These are phyloP conservation scores for Colletotrichum sidae DNA, from an alignment of 2,329 filamentous ascomycete genomes.

Conservation along the genomic window DNA sequence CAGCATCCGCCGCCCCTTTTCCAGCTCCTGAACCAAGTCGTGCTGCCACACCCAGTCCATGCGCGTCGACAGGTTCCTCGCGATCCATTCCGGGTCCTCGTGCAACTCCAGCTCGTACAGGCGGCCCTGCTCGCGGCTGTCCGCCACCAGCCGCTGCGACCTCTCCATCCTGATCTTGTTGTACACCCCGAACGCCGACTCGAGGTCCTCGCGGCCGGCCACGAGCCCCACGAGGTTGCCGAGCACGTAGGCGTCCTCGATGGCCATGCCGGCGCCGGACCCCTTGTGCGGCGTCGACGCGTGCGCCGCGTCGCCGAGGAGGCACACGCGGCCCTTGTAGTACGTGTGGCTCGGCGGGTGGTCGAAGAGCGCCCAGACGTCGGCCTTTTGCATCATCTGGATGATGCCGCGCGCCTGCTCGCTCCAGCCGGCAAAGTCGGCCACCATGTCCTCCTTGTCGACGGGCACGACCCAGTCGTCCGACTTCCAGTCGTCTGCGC, in stretches of 20 bases:
- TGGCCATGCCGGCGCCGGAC: conserved; percentile 40
- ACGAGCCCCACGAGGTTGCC: conserved; percentile 27
- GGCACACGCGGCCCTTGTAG: conserved; percentile 37
- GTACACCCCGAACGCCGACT: conserved; percentile 36
- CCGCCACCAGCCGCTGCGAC: conserved; percentile 21
- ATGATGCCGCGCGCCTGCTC: conserved; percentile 18
- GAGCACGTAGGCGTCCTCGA: conserved; percentile 43
- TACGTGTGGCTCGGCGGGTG: conserved; percentile 36
- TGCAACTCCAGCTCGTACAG: conserved; percentile 34
- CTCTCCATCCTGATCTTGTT: conserved; percentile 26
- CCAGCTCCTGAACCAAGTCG: conserved; percentile 23
- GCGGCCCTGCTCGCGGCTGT: conserved; percentile 25
- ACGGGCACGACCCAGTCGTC: conserved; percentile 30
- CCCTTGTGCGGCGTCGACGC: conserved; percentile 42
- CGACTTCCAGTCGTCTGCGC: conserved; percentile 22
- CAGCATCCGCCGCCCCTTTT: conserved; percentile 1
- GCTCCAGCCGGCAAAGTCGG: conserved; percentile 29
- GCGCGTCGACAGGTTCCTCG: conserved; percentile 12
- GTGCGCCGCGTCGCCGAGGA: conserved; percentile 43
- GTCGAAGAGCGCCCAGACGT: conserved; percentile 35
- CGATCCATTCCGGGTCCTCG: conserved; percentile 25
- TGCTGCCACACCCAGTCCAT: conserved; percentile 35
- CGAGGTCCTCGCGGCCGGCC: conserved; percentile 17
- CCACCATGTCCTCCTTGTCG: conserved; percentile 25
- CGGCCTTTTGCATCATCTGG: conserved; percentile 30